Conservation (phyloP, 495 filamentous ascomycete genomes). For the Aspergillus coremiiformis region DNA sequence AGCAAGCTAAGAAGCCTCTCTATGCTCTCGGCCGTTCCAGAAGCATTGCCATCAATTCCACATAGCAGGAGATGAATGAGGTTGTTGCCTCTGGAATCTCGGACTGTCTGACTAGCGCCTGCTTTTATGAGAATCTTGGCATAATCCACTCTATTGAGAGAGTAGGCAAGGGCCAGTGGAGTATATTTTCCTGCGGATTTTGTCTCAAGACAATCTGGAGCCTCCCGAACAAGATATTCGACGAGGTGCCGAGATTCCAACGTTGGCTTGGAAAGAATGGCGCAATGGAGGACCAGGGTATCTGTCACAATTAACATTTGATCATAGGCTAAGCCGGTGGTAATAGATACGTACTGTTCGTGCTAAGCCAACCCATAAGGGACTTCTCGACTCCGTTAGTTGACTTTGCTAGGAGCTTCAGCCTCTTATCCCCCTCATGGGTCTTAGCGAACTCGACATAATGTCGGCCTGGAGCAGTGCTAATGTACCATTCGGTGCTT, state of each 20-base stretch:
- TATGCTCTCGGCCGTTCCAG: conserved; percentile 22
- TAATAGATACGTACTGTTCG: conserved; percentile 31
- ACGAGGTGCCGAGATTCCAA: conserved; percentile 45
- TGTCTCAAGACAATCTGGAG: conserved; percentile 50
- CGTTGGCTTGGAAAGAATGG: conserved; percentile 41
- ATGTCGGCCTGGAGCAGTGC: conserved; percentile 51
- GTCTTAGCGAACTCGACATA: conserved; percentile 57
- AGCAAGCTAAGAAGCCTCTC: conserved; percentile 44
- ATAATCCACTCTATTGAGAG: conserved; percentile 39
- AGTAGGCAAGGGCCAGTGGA: conserved; percentile 53
- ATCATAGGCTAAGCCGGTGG: too few relatives aligned
- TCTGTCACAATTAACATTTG: conserved; percentile 26
- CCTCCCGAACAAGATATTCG: conserved; percentile 50
- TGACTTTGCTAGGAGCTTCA: conserved; percentile 47
- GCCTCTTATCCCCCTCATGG: conserved; percentile 45
- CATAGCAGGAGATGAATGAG: conserved; percentile 50
- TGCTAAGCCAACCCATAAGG: conserved; percentile 52
- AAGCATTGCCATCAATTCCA: not conserved
- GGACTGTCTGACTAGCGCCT: conserved; percentile 56
- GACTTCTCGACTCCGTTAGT: conserved; percentile 52
- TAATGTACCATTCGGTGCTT: conserved; percentile 61
- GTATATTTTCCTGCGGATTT: conserved; percentile 50
- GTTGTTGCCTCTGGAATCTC: conserved; percentile 48
- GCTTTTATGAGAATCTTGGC: conserved; percentile 54
- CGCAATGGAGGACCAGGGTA: conserved; percentile 59